phyloP scores from a whole-genome alignment of 768 basidiomycete genomes.

The Cubamyces sp. region DNA sequence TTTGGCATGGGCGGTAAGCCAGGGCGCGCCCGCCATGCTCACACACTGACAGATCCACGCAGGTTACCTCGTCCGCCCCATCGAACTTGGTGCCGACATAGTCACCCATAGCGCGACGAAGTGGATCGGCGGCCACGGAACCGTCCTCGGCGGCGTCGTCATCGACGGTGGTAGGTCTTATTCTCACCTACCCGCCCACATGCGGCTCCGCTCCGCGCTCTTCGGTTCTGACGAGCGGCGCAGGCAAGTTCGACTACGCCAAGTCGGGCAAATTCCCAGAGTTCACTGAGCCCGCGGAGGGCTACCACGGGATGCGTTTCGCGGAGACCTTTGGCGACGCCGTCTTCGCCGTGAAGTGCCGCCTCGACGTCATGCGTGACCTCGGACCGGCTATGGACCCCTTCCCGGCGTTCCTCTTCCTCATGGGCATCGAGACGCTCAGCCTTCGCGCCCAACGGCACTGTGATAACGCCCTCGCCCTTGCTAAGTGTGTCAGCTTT shows the following conservation, averaged over 20 bases:
- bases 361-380: conserved; percentile 68
- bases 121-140: conserved; percentile 86
- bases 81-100: conserved; percentile 82
- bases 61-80: conserved; percentile 67
- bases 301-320: conserved; percentile 75
- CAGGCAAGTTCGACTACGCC: conserved; percentile 75
- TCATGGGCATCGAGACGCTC: conserved; percentile 81
- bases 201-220: not conserved
- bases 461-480: conserved; percentile 67
- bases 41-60: not conserved
- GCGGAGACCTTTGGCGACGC: conserved; percentile 65
- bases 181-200: not conserved
- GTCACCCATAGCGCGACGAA: conserved; percentile 81
- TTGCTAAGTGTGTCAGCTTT: conserved; percentile 52
- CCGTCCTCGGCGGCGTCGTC: conserved; percentile 76
- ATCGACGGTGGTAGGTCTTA: conserved; percentile 62
- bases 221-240: not conserved
- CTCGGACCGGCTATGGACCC: conserved; percentile 72
- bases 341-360: conserved; percentile 69
- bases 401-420: conserved; percentile 72
- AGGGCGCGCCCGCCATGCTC: not conserved
- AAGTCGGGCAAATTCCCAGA: conserved; percentile 70
- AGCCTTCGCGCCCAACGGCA: conserved; percentile 76
- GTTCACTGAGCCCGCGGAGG: conserved; percentile 75
- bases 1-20: conserved; percentile 67